A percentile compares a stretch with the other conserved stretches of the same genome.
phyloP scores from a whole-genome alignment of 2,329 filamentous ascomycete species.

The Nemania serpens region DNA sequence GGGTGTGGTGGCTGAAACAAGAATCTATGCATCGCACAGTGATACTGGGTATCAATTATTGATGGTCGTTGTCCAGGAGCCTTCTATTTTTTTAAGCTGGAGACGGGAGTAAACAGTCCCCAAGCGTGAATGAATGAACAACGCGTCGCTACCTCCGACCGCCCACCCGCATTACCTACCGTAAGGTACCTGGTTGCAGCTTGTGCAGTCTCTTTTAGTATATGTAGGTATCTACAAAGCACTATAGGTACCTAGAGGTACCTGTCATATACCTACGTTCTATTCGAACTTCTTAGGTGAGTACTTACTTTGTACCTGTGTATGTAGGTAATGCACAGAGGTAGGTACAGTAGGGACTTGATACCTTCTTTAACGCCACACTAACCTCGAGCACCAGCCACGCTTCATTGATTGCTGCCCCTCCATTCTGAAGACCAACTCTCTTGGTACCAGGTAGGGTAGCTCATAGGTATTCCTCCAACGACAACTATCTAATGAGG shows the following conservation, averaged over 20 bases:
- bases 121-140: not conserved
- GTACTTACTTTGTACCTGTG: too few species aligned
- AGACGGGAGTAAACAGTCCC: not conserved
- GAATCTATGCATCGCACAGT: slow-evolving; percentile 5
- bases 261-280: too few species aligned
- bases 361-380: too few species aligned
- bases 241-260: too few species aligned
- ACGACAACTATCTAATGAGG: not conserved
- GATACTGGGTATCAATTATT: not conserved
- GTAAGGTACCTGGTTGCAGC: not conserved
- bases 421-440: not conserved
- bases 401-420: too few species aligned
- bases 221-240: too few species aligned
- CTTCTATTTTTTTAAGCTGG: not conserved
- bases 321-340: too few species aligned
- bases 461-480: not conserved
- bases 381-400: too few species aligned
- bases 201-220: too few species aligned
- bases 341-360: too few species aligned
- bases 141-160: not conserved
- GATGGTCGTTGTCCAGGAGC: not conserved
- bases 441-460: too few species aligned
- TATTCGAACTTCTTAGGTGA: too few species aligned
- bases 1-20: not conserved
- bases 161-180: not conserved